Evolutionary conservation across 305 asterid species (phyloP), one percentile per base, ranked within the genome.

Genomic region (Euphrasia arctica): DNA sequence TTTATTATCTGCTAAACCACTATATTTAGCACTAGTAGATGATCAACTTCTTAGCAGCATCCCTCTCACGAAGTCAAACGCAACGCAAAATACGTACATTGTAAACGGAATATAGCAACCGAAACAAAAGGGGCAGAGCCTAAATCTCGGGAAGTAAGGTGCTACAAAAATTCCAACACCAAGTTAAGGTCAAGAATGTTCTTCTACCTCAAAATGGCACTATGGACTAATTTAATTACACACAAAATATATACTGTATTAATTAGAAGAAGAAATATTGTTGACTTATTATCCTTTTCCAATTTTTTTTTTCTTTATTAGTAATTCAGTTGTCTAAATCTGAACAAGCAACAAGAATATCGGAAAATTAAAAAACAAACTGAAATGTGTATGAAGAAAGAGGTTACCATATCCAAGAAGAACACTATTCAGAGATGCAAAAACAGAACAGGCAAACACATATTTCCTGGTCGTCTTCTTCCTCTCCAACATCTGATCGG

Each of bases 391-490:
- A 69, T 56, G 9, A 57, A 58, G 25, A 4, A 58, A 4, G 0
- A 47, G 41, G 9, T 72, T 81, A 84, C 99, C 96, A 71, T 93
- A 93, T 42, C 99, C 99, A 70, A 93, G 95, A 59, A 93, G 97
- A 60, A 90, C 97, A 74, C 80, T 86, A 71, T 93, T 93, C 54
- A 93, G 95, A 55, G 97, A 93, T 49, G 99, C 99, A 70, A 93
- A 93, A 67, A 90, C 91, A 75, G 99, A 95, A 63, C 96, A 93
- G 73, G 97, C 97, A 76, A 82, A 75, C 15, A 93, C 97, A 73
- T 84, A 93, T 72, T 82, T 93, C 76, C 85, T 72, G 0, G 94
- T 88, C 15, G 69, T 79, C 43, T 63, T 84, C 59, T 66, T 79
- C 79, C 86, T 85, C 69, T 68, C 80, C 74, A 13, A 6, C 5